Percentiles rank a stretch among this genome's conserved stretches.
phyloP scores from a whole-genome alignment of 1,139 yeast species.

The Suhomyces coccinellae region DNA sequence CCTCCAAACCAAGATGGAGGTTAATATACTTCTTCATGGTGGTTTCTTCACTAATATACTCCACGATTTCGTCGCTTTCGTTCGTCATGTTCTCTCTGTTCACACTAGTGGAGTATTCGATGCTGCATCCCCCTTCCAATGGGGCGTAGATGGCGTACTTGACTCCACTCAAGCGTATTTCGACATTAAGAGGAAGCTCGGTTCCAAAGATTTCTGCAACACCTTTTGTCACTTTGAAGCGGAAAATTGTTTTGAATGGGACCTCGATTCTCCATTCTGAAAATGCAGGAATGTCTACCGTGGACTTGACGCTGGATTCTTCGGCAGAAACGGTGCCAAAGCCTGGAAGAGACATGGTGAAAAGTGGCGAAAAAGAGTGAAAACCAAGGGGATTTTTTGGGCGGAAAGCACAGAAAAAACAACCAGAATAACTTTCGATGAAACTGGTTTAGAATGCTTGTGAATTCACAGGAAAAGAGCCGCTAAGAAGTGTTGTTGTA shows the following conservation, averaged over 20 bases:
- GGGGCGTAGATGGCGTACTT: conserved; percentile 63
- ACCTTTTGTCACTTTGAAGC: conserved; percentile 62
- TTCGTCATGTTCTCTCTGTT: conserved; percentile 45
- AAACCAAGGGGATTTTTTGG: no score
- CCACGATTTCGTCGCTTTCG: conserved; percentile 43
- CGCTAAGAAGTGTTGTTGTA: not conserved
- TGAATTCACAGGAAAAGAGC: no score
- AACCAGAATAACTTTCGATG: no score
- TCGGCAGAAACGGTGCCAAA: conserved; percentile 16
- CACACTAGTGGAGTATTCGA: conserved; percentile 52
- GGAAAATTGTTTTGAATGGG: conserved; percentile 54
- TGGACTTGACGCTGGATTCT: conserved; percentile 11
- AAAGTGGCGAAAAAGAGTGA: not conserved
- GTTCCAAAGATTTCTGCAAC: conserved; percentile 91
- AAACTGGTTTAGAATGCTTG: no score
- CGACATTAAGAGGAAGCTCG: conserved; percentile 74
- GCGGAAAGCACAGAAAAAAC: no score
- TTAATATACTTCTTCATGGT: conserved; percentile 64
- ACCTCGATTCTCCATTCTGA: conserved; percentile 90
- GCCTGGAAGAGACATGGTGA: conserved; percentile 20
- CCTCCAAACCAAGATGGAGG: conserved; percentile 76
- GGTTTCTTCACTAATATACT: conserved; percentile 71
- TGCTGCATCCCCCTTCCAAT: conserved; percentile 50
- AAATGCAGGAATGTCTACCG: conserved; percentile 39
- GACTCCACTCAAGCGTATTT: conserved; percentile 57